These are phyloP conservation scores for Apiotrichum siamense DNA, from an alignment of 1,284 basidiomycete species.

Conservation along the genomic window DNA sequence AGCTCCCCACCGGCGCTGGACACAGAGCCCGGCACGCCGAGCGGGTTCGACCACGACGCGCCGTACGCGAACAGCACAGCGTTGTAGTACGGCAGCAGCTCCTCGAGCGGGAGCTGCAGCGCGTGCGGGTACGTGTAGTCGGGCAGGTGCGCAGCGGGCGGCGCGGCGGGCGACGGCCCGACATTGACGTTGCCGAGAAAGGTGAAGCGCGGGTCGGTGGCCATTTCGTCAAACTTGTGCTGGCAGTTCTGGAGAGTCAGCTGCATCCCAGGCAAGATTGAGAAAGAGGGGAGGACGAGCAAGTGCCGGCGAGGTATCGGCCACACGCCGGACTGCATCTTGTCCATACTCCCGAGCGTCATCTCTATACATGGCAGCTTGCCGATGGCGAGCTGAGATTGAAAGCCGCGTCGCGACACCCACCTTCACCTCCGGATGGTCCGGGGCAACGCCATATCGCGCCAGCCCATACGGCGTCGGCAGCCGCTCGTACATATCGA, in stretches of 20 bases:
- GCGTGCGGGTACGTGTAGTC: constrained; percentile 48
- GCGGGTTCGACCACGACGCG: constrained; percentile 44
- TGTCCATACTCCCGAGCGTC: no score
- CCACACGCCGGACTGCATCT: no score
- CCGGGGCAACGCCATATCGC: constrained; percentile 94
- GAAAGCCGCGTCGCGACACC: constrained; percentile 22
- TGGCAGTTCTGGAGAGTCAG: constrained; percentile 74
- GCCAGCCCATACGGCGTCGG: constrained; percentile 94
- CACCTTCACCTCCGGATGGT: constrained; percentile 98
- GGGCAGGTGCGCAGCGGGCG: constrained; percentile 23
- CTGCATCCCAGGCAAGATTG: no score
- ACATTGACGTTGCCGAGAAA: constrained; percentile 93
- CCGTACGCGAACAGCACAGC: constrained; percentile 51
- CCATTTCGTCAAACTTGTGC: constrained; percentile 78
- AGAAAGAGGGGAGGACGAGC: no score
- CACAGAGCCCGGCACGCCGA: constrained; percentile 51
- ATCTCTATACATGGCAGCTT: no score
- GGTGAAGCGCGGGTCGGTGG: constrained; percentile 65
- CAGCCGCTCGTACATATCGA: constrained; percentile 88
- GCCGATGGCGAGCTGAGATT: no score
- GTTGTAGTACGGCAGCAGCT: constrained; percentile 49
- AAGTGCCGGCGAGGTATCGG: no score
- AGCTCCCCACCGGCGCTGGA: constrained; percentile 52
- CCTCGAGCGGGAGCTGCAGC: constrained; percentile 43
- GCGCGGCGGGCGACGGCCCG: constrained; percentile 21